Conservation (phyloP, 106 monocot species). For the Cymbidium sinense region DNA sequence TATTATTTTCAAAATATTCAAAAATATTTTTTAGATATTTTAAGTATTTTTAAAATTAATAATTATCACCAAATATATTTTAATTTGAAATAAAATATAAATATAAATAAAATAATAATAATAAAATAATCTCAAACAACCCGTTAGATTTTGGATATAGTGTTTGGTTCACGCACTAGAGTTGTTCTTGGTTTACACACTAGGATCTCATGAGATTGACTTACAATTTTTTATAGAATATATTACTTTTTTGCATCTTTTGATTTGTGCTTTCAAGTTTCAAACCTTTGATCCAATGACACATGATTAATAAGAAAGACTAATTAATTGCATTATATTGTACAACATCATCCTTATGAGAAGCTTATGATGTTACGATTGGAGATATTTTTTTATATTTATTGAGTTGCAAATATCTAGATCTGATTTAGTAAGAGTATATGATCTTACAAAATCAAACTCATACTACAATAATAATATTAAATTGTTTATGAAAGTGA, state of each 20-base stretch:
- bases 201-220: no score
- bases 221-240: no score
- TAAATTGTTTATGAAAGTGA: neutral
- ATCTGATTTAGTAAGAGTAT: neutral
- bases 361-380: conserved; percentile 1
- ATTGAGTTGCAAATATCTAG: neutral
- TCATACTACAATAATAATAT: neutral
- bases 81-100: no score
- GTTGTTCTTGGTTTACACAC: conserved; percentile 80
- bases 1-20: no score
- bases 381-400: neutral
- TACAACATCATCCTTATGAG: neutral
- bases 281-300: neutral
- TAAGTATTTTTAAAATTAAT: no score
- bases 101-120: no score
- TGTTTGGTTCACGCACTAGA: conserved; percentile 75
- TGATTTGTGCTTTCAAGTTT: neutral
- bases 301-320: neutral
- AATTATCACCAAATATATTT: no score
- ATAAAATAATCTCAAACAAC: no score
- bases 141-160: conserved; percentile 79
- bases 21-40: no score
- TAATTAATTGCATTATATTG: neutral
- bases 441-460: neutral
- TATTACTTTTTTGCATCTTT: no score